phyloP scores from a whole-genome alignment of 192 early-diverging fungal genomes.

The Helicostylum pulchrum region DNA sequence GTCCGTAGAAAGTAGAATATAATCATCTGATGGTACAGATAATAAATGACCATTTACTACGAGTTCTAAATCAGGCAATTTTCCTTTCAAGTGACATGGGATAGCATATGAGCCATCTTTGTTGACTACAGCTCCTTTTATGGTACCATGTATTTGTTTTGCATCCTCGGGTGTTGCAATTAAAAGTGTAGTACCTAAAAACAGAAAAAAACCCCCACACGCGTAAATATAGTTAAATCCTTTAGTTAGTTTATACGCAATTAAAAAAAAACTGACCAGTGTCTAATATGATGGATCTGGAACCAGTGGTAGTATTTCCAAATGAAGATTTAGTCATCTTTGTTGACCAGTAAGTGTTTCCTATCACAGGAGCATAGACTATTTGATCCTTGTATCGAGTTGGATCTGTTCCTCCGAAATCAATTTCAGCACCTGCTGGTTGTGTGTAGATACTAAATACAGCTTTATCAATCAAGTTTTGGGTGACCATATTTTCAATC shows the following conservation, averaged over 20 bases:
- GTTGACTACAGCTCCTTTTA: conserved; percentile 31
- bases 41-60: conserved; percentile 9
- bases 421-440: conserved; percentile 20
- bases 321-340: conserved; percentile 37
- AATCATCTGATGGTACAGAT: conserved; percentile 11
- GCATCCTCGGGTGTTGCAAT: conserved; percentile 42
- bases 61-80: conserved; percentile 2
- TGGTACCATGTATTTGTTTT: conserved; percentile 39
- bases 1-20: conserved; percentile 18
- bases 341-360: conserved; percentile 55
- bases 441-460: conserved; percentile 27
- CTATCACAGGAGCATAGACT: conserved; percentile 48
- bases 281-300: conserved; percentile 43
- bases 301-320: conserved; percentile 19
- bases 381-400: conserved; percentile 44
- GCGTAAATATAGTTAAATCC: not conserved
- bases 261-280: conserved; percentile 27
- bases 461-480: not conserved
- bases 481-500: not conserved
- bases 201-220: not conserved
- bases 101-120: conserved; percentile 23
- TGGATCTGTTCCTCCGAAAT: conserved; percentile 51
- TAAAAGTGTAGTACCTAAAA: conserved; percentile 42
- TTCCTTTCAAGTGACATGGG: conserved; percentile 18
- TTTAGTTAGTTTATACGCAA: not conserved